Percentiles rank a stretch among this genome's conserved stretches.
These are phyloP conservation scores for Saccharum hybrid DNA, from an alignment of 202 grass and related monocot genomes.

Conservation along the genomic window DNA sequence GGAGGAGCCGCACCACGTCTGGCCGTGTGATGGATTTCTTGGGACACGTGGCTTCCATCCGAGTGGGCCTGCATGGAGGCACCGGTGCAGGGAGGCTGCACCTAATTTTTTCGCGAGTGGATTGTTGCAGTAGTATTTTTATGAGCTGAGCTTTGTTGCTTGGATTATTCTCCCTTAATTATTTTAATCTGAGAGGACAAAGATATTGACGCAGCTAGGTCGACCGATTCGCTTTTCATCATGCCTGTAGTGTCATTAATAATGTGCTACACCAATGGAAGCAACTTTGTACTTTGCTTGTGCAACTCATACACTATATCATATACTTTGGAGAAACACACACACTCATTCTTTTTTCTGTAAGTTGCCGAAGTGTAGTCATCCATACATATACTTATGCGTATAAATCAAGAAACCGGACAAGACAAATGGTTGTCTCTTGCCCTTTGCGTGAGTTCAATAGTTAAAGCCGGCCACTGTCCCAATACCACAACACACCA, in stretches of 20 bases:
- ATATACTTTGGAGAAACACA: background rate
- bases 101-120: too few species aligned
- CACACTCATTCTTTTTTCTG: background rate
- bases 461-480: constrained; percentile 23
- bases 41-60: too few species aligned
- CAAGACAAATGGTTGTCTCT: constrained; percentile 1
- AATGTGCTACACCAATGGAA: constrained; percentile 25
- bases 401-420: constrained; percentile 2
- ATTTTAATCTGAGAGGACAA: background rate
- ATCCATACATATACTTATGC: background rate
- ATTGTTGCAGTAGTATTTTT: too few species aligned
- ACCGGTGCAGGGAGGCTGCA: too few species aligned
- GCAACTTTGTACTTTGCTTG: constrained; percentile 41
- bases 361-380: background rate
- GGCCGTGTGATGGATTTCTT: too few species aligned
- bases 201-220: background rate
- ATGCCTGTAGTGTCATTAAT: background rate
- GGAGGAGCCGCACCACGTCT: too few species aligned
- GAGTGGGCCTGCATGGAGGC: too few species aligned
- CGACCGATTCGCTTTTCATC: background rate
- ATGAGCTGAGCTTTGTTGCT: too few species aligned
- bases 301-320: constrained; percentile 19
- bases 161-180: too few species aligned
- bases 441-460: constrained; percentile 48
- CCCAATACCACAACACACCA: background rate